phyloP scores from a whole-genome alignment of 169 alveolate genomes.

The Eimeria falciformis region DNA sequence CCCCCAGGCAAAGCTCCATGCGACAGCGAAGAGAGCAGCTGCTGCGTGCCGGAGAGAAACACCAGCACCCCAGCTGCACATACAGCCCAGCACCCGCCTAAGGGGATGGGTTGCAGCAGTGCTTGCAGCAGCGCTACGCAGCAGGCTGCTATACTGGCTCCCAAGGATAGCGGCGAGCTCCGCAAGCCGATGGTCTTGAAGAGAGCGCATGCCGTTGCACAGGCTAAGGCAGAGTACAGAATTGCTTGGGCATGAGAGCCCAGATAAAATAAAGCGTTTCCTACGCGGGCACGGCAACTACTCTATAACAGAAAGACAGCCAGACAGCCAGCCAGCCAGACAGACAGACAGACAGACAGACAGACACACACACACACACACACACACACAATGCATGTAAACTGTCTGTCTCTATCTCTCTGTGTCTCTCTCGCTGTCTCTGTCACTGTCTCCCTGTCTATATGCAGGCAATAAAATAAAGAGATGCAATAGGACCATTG shows the following conservation, averaged over 20 bases:
- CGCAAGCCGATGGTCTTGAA: conserved; percentile 45
- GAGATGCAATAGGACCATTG: no score
- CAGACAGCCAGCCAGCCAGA: no score
- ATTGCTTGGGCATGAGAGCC: conserved; percentile 32
- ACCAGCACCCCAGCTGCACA: conserved; percentile 44
- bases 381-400: no score
- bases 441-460: no score
- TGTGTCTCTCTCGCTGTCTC: no score
- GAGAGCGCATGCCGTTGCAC: conserved; percentile 46
- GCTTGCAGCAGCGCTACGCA: conserved; percentile 25
- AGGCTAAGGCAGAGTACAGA: conserved; percentile 17
- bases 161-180: conserved; percentile 8
- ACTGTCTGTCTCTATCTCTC: no score
- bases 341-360: no score
- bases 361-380: no score
- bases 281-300: conserved; percentile 47
- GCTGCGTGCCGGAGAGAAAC: conserved; percentile 41
- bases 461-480: no score
- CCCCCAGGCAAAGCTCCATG: conserved; percentile 19
- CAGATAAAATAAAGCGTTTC: conserved; percentile 35
- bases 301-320: conserved; percentile 7
- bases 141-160: neutral
- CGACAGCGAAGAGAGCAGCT: conserved; percentile 41
- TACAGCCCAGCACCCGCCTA: conserved; percentile 52
- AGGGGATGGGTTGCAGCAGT: conserved; percentile 44